A percentile compares a stretch with the other conserved stretches of the same genome.
Conservation (phyloP, 2,329 filamentous ascomycete species). For the Verticillium longisporum region DNA sequence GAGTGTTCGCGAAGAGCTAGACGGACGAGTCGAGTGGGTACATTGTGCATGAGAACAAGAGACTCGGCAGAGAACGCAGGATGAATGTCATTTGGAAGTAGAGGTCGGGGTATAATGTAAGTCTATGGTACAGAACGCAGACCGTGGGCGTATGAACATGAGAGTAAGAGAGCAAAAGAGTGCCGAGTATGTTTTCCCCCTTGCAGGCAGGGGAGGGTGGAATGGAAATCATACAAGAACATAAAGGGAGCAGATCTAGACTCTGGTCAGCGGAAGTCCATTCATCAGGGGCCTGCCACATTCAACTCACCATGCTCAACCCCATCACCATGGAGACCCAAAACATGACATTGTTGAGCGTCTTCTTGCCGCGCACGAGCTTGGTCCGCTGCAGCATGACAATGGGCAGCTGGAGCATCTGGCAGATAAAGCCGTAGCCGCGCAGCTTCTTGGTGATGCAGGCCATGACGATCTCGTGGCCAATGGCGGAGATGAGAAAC, state of each 20-base stretch:
- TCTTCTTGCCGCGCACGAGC: constrained; percentile 66
- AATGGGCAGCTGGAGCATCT: constrained; percentile 96
- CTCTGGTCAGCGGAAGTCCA: constrained; percentile 11
- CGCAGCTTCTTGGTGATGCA: constrained; percentile 96
- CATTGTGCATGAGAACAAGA: neutral
- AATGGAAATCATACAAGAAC: constrained; percentile 33
- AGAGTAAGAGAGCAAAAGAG: neutral
- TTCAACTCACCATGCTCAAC: constrained; percentile 61
- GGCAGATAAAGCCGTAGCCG: constrained; percentile 87
- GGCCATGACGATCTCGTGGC: constrained; percentile 93
- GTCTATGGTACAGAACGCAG: neutral
- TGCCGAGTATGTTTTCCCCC: neutral
- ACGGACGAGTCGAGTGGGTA: neutral
- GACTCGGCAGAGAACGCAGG: neutral
- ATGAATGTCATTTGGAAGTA: neutral
- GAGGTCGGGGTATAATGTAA: neutral
- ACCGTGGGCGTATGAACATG: neutral
- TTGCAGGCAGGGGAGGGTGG: neutral
- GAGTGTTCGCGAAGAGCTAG: neutral
- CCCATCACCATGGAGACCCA: constrained; percentile 91
- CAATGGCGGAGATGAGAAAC: constrained; percentile 81
- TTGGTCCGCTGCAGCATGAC: constrained; percentile 81
- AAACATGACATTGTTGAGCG: constrained; percentile 84
- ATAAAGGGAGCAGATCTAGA: constrained; percentile 46
- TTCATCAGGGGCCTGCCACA: neutral